phyloP scores from a whole-genome alignment of 2,329 filamentous ascomycete species.

The Knufia fluminis region DNA sequence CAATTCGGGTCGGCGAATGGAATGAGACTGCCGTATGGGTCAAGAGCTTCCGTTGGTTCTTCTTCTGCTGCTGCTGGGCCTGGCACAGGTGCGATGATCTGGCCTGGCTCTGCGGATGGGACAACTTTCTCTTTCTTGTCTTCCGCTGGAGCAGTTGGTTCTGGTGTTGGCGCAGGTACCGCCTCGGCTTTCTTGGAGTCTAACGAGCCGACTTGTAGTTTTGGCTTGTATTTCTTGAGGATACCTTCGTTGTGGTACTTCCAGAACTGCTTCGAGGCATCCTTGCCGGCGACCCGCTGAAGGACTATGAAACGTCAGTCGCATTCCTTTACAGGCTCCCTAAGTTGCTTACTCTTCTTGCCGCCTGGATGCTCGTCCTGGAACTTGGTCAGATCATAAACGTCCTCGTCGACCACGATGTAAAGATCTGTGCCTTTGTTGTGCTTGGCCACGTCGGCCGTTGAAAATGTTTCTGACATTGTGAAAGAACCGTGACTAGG shows the following conservation, averaged over 20 bases:
- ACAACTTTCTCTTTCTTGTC: slow-evolving; percentile 44
- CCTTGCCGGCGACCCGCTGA: slow-evolving; percentile 56
- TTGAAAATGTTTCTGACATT: slow-evolving; percentile 84
- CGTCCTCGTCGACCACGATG: slow-evolving; percentile 88
- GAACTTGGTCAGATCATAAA: slow-evolving; percentile 88
- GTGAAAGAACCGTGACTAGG: slow-evolving; percentile 19
- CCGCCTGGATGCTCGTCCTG: slow-evolving; percentile 77
- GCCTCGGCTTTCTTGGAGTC: slow-evolving; percentile 67
- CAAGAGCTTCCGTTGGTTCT: slow-evolving; percentile 62
- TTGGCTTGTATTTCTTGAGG: slow-evolving; percentile 53
- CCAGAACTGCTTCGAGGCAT: slow-evolving; percentile 61
- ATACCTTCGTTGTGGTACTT: slow-evolving; percentile 55
- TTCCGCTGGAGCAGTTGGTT: slow-evolving; percentile 37
- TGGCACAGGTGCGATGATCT: slow-evolving; percentile 36
- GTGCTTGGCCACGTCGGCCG: slow-evolving; percentile 79
- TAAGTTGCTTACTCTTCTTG: slow-evolving; percentile 52
- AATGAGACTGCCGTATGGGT: slow-evolving; percentile 69
- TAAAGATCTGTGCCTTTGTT: slow-evolving; percentile 79
- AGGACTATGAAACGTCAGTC: slow-evolving; percentile 41
- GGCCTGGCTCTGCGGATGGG: slow-evolving; percentile 52
- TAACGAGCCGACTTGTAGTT: slow-evolving; percentile 61
- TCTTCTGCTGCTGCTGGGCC: slow-evolving; percentile 34
- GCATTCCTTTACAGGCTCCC: not conserved
- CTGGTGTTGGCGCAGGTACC: slow-evolving; percentile 36
- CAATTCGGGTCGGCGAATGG: slow-evolving; percentile 88